A percentile compares a stretch with the other conserved stretches of the same genome.
These are phyloP conservation scores for Tylopilus rubrobrunneus DNA, from an alignment of 768 basidiomycete species.

Conservation along the genomic window DNA sequence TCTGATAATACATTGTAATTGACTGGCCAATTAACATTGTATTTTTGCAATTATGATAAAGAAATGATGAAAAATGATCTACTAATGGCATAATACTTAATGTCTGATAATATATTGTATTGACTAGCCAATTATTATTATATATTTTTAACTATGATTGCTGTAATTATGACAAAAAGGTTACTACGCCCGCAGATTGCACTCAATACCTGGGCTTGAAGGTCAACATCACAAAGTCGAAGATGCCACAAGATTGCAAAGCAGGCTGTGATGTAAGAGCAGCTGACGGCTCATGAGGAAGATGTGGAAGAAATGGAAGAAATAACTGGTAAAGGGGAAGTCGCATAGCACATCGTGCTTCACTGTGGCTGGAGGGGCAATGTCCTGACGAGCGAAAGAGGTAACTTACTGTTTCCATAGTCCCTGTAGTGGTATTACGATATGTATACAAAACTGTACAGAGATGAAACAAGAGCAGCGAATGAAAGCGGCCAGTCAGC, in stretches of 20 bases:
- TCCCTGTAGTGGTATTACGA: slow-evolving; percentile 40
- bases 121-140: no score
- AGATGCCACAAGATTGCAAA: slow-evolving; percentile 77
- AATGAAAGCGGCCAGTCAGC: slow-evolving; percentile 31
- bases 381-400: background rate
- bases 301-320: no score
- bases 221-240: slow-evolving; percentile 81
- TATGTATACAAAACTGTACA: no score
- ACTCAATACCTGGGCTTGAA: slow-evolving; percentile 73
- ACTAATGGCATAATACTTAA: no score
- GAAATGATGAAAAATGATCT: no score
- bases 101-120: no score
- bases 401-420: slow-evolving; percentile 78
- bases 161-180: no score
- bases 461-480: background rate
- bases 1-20: no score
- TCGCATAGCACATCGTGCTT: slow-evolving; percentile 90
- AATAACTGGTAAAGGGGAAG: slow-evolving; percentile 91
- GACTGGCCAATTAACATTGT: no score
- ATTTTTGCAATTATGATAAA: no score
- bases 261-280: slow-evolving; percentile 97
- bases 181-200: no score
- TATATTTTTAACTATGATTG: no score
- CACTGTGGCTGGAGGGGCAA: slow-evolving; percentile 61
- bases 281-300: slow-evolving; percentile 96